Percentiles rank a stretch among this genome's conserved stretches.
phyloP scores from a whole-genome alignment of 2,329 filamentous ascomycete genomes.

The Epichloe coenophiala region DNA sequence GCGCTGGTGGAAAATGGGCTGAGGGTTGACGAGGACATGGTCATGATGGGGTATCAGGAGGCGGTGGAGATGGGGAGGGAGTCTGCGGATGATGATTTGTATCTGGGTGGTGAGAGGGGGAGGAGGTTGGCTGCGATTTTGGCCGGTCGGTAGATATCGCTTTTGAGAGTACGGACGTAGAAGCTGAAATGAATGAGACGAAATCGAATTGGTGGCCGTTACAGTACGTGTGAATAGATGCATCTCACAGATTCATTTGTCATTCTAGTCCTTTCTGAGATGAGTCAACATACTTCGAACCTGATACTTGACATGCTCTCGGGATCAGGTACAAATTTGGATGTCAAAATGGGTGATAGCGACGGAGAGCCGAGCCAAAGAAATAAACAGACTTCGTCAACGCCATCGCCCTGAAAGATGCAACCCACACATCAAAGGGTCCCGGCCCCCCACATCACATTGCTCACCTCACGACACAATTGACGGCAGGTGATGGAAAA shows the following conservation, averaged over 20 bases:
- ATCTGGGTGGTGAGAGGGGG: conserved; percentile 45
- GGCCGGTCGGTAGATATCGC: conserved; percentile 10
- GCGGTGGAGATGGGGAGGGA: conserved; percentile 62
- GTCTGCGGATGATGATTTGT: conserved; percentile 44
- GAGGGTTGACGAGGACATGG: conserved; percentile 80
- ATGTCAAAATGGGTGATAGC: not conserved
- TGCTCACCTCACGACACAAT: not conserved
- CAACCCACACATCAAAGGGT: not conserved
- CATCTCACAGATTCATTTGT: too few species aligned
- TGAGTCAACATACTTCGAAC: too few species aligned
- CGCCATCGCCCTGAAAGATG: not conserved
- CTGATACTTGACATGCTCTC: not conserved
- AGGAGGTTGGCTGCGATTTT: conserved; percentile 32
- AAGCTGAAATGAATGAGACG: not conserved
- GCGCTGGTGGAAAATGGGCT: conserved; percentile 72
- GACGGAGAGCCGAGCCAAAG: not conserved
- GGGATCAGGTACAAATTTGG: not conserved
- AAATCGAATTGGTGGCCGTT: not conserved
- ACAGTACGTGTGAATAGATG: too few species aligned
- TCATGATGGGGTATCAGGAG: conserved; percentile 69
- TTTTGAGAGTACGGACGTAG: too few species aligned
- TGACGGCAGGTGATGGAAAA: too few species aligned
- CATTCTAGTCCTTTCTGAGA: too few species aligned
- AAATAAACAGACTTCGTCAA: not conserved
- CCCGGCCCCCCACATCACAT: not conserved